These are phyloP conservation scores for Pseudognaphalium luteoalbum DNA, from an alignment of 129 eudicot genomes.

Conservation along the genomic window DNA sequence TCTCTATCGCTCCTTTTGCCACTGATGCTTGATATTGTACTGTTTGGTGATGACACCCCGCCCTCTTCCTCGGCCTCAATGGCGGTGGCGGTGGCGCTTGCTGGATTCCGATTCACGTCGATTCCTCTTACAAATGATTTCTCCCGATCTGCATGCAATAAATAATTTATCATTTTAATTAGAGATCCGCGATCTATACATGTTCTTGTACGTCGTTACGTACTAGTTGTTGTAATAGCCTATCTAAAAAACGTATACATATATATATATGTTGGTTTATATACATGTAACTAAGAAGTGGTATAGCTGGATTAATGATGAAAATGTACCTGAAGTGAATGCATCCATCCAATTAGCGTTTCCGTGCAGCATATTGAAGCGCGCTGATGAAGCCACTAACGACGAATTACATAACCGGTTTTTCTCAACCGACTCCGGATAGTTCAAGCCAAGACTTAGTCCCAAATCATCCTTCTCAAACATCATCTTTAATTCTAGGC, in stretches of 20 bases:
- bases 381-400: constrained; percentile 18
- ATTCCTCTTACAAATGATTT: constrained; percentile 77
- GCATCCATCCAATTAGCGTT: constrained; percentile 36
- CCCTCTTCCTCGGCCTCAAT: constrained; percentile 63
- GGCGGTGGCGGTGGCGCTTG: constrained; percentile 39
- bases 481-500: constrained; percentile 30
- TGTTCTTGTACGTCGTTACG: too few species aligned
- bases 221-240: background rate
- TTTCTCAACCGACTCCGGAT: constrained; percentile 25
- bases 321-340: background rate
- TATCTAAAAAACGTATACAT: too few species aligned
- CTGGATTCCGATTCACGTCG: constrained; percentile 77
- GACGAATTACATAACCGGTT: background rate
- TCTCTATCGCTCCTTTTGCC: constrained; percentile 85
- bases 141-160: constrained; percentile 59
- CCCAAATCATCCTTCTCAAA: constrained; percentile 59
- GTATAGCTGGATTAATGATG: too few species aligned
- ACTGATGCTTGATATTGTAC: constrained; percentile 83
- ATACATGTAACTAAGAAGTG: too few species aligned
- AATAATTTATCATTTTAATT: too few species aligned
- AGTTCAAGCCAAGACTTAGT: constrained; percentile 57
- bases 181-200: too few species aligned
- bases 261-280: too few species aligned
- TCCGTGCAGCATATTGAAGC: constrained; percentile 31
- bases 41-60: constrained; percentile 88